Percentiles rank a stretch among this genome's conserved stretches.
These are phyloP conservation scores for Solanum pinnatisectum DNA, from an alignment of 257 asterid species.

Conservation along the genomic window DNA sequence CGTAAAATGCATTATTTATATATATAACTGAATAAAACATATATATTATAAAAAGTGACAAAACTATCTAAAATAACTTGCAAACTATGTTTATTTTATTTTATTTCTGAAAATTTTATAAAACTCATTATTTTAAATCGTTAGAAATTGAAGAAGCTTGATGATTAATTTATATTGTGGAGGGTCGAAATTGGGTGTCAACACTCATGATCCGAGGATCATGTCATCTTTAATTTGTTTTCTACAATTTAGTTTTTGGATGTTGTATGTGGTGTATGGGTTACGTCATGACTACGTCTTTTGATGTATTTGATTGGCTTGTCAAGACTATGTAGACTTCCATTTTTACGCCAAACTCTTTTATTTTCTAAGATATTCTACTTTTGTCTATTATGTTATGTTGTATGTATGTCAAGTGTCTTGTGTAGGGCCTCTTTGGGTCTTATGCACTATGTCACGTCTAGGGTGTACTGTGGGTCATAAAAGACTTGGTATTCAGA, in stretches of 20 bases:
- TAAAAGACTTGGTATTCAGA: no score
- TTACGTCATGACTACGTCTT: not conserved
- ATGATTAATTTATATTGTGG: no score
- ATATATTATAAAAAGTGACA: no score
- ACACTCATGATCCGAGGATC: not conserved
- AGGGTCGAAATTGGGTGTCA: no score
- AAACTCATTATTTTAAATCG: no score
- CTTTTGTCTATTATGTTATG: not conserved
- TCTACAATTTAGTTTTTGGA: no score
- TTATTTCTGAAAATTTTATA: no score
- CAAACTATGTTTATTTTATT: no score
- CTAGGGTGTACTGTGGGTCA: not conserved
- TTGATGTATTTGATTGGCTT: not conserved
- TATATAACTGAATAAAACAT: no score
- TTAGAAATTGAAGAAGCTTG: no score
- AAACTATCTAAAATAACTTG: no score
- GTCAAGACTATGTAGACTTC: not conserved
- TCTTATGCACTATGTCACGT: not conserved
- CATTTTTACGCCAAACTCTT: not conserved
- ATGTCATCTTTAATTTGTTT: not conserved
- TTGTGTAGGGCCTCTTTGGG: not conserved
- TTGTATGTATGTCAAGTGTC: not conserved
- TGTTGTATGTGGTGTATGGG: not conserved
- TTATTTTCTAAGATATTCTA: not conserved
- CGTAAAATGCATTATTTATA: no score